phyloP scores from a whole-genome alignment of 2,329 filamentous ascomycete species.

The Neofusicoccum cordaticola region DNA sequence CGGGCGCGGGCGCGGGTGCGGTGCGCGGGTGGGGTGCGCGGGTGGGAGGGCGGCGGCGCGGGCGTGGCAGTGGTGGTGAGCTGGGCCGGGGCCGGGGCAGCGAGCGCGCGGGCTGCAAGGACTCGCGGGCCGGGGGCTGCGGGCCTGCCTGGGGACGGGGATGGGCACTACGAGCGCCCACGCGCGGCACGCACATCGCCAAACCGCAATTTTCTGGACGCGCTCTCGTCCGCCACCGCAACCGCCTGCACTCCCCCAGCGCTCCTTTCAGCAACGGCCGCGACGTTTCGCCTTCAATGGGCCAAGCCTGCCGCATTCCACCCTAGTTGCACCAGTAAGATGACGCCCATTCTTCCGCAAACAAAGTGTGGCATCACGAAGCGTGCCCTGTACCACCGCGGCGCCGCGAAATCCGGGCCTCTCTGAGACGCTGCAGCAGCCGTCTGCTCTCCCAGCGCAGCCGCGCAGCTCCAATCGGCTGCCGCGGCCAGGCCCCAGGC shows the following conservation, averaged over 20 bases:
- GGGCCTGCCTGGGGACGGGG: too few relatives aligned
- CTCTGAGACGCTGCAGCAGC: not conserved
- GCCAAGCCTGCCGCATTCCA: constrained; percentile 14
- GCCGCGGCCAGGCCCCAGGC: not conserved
- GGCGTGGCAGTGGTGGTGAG: not conserved
- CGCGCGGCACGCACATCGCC: constrained; percentile 2
- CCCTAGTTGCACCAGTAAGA: constrained; percentile 6
- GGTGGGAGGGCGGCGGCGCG: not conserved
- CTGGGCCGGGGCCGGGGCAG: not conserved
- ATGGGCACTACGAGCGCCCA: not conserved
- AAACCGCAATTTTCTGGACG: not conserved
- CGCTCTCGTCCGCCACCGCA: constrained; percentile 9
- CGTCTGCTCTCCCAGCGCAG: not conserved
- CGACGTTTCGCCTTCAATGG: constrained; percentile 2
- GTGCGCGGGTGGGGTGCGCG: not conserved
- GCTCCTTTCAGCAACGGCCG: constrained; percentile 9
- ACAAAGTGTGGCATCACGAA: constrained; percentile 14
- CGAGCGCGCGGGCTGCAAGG: not conserved
- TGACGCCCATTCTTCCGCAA: constrained; percentile 14
- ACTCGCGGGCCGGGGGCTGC: not conserved
- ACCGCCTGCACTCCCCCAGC: constrained; percentile 7
- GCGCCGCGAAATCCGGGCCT: constrained; percentile 2
- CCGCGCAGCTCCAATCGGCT: not conserved
- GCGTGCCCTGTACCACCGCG: constrained; percentile 15
- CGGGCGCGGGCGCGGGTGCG: too few relatives aligned